Evolutionary conservation across 352 stramenopile species (phyloP).

Genomic region (Globisporangium apiculatum): DNA sequence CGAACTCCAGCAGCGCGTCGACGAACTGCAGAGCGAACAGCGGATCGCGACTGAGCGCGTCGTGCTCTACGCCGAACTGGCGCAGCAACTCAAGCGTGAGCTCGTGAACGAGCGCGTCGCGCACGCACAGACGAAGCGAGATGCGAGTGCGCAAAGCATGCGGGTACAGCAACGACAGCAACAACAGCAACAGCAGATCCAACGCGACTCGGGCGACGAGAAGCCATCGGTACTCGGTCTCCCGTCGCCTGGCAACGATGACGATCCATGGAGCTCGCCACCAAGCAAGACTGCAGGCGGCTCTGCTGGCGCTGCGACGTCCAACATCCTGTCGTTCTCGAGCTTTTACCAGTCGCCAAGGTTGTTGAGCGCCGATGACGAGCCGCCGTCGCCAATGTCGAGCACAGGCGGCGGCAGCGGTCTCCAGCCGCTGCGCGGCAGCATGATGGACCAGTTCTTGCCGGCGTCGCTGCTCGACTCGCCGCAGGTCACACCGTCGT

Average conservation of each 20-base stretch:
- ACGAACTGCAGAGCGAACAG: constrained; percentile 52
- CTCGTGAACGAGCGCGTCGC: constrained; percentile 72
- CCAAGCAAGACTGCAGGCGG: background rate
- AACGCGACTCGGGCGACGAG: constrained; percentile 18
- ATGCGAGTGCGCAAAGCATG: constrained; percentile 15
- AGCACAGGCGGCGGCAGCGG: constrained; percentile 17
- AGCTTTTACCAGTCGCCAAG: constrained; percentile 51
- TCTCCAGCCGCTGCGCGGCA: constrained; percentile 55
- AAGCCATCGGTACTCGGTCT: constrained; percentile 13
- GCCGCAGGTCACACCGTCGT: constrained; percentile 65
- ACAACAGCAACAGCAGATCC: background rate
- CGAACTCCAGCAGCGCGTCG: constrained; percentile 34
- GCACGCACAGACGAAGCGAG: constrained; percentile 64
- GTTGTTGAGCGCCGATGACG: constrained; percentile 28
- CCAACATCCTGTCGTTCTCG: constrained; percentile 40
- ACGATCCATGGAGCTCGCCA: constrained; percentile 44
- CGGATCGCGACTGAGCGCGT: constrained; percentile 38
- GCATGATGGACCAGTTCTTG: constrained; percentile 74
- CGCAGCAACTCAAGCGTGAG: constrained; percentile 62
- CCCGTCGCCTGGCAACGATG: constrained; percentile 8
- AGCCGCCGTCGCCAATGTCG: constrained; percentile 32
- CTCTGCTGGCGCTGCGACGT: constrained; percentile 3
- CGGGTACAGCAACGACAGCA: constrained; percentile 40
- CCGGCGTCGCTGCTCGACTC: constrained; percentile 75
- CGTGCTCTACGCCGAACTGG: constrained; percentile 43